Evolutionary conservation across 495 filamentous ascomycete genomes (phyloP).

Genomic region (Neurospora terricola): DNA sequence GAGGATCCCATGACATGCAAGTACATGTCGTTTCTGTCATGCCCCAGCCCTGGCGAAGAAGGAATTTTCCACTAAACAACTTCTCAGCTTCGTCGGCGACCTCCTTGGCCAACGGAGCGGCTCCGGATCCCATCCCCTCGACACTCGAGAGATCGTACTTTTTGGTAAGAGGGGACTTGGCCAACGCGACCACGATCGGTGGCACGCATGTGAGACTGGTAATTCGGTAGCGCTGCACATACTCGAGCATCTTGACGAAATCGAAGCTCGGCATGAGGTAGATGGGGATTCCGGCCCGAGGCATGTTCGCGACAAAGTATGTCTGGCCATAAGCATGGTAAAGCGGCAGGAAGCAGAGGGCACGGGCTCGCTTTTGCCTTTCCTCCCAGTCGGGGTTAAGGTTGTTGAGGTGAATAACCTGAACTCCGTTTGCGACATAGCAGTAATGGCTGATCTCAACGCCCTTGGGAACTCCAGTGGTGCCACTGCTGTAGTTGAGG

Average conservation of each 20-base stretch:
- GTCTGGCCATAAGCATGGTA: constrained; percentile 60
- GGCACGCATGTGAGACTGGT: constrained; percentile 52
- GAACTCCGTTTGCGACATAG: constrained; percentile 57
- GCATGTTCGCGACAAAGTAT: constrained; percentile 30
- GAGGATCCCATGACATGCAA: constrained; percentile 49
- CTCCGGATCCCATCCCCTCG: constrained; percentile 46
- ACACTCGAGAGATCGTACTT: constrained; percentile 63
- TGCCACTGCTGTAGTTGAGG: constrained; percentile 68
- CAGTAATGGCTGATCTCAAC: constrained; percentile 69
- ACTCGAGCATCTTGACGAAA: constrained; percentile 57
- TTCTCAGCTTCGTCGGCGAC: constrained; percentile 48
- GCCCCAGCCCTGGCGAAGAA: constrained; percentile 72
- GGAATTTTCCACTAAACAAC: constrained; percentile 44
- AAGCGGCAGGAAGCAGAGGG: constrained; percentile 55
- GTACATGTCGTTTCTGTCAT: constrained; percentile 74
- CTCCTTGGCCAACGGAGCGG: constrained; percentile 56
- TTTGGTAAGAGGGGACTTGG: constrained; percentile 55
- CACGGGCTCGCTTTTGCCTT: constrained; percentile 17
- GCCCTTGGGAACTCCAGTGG: constrained; percentile 76
- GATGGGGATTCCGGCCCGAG: constrained; percentile 34
- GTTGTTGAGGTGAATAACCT: constrained; percentile 37
- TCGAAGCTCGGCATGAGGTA: constrained; percentile 71
- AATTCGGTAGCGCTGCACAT: constrained; percentile 59
- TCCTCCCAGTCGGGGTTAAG: constrained; percentile 35
- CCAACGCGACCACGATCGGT: constrained; percentile 61